These are phyloP conservation scores for Zygosaccharomyces pseudorouxii DNA, from an alignment of 805 yeast species.

Conservation along the genomic window DNA sequence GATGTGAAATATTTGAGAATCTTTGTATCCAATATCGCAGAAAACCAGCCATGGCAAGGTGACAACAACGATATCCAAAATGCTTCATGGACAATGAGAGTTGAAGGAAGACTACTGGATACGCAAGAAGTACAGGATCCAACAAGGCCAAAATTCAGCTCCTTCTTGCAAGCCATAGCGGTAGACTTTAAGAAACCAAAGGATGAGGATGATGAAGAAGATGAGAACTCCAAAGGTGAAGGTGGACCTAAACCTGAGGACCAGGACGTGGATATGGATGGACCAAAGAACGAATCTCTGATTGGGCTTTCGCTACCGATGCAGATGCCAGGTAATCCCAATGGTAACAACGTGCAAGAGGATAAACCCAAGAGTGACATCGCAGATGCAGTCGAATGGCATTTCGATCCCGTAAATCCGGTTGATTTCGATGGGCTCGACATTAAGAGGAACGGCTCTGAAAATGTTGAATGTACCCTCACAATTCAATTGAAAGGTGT, in stretches of 20 bases:
- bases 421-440: slow-evolving; percentile 85
- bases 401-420: slow-evolving; percentile 51
- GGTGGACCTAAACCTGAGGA: slow-evolving; percentile 3
- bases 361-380: slow-evolving; percentile 27
- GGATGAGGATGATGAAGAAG: slow-evolving; percentile 7
- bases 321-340: slow-evolving; percentile 17
- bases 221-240: background rate
- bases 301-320: slow-evolving; percentile 16
- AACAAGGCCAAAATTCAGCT: slow-evolving; percentile 59
- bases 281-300: slow-evolving; percentile 5
- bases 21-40: slow-evolving; percentile 74
- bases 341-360: slow-evolving; percentile 34
- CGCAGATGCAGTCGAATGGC: slow-evolving; percentile 71
- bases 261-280: slow-evolving; percentile 15
- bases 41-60: slow-evolving; percentile 86
- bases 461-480: slow-evolving; percentile 61
- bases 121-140: slow-evolving; percentile 45
- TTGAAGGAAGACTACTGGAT: slow-evolving; percentile 79
- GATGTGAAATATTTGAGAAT: slow-evolving; percentile 63
- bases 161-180: slow-evolving; percentile 77
- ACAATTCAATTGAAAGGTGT: slow-evolving; percentile 77
- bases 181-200: slow-evolving; percentile 55
- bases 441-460: slow-evolving; percentile 70
- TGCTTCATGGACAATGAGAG: slow-evolving; percentile 76
- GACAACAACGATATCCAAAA: slow-evolving; percentile 31